Conservation (phyloP, 2,329 filamentous ascomycete genomes). For the Alternaria burnsii region DNA sequence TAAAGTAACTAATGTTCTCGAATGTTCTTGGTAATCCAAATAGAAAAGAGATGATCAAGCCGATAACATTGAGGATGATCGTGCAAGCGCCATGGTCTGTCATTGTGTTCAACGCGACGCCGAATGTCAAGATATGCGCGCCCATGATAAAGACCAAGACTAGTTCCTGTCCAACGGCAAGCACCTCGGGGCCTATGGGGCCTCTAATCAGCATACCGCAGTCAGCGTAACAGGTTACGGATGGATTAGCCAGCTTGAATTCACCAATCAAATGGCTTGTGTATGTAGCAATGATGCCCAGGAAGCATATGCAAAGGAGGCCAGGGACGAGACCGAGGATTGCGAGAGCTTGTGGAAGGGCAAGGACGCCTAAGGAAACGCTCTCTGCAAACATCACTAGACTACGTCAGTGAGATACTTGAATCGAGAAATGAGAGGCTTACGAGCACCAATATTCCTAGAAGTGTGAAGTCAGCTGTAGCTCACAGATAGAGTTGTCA, state of each 20-base stretch:
- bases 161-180: slow-evolving; percentile 68
- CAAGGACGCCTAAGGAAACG: slow-evolving; percentile 65
- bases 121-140: slow-evolving; percentile 76
- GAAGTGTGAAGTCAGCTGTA: slow-evolving; percentile 1
- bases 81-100: slow-evolving; percentile 69
- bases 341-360: slow-evolving; percentile 62
- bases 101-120: slow-evolving; percentile 72
- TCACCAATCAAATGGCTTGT: slow-evolving; percentile 68
- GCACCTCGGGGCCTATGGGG: slow-evolving; percentile 66
- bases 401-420: background rate
- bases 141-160: slow-evolving; percentile 75
- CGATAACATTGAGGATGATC: slow-evolving; percentile 69
- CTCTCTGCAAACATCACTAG: slow-evolving; percentile 67
- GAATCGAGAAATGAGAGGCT: background rate
- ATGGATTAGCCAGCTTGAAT: slow-evolving; percentile 65
- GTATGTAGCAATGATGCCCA: slow-evolving; percentile 67
- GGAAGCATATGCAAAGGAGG: slow-evolving; percentile 61
- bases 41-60: slow-evolving; percentile 65
- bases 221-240: slow-evolving; percentile 73
- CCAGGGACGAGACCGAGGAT: slow-evolving; percentile 63
- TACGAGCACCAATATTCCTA: slow-evolving; percentile 8
- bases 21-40: slow-evolving; percentile 70
- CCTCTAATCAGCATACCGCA: slow-evolving; percentile 71
- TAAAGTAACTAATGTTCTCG: slow-evolving; percentile 69
- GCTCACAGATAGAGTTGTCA: background rate